phyloP scores from a whole-genome alignment of 2,329 filamentous ascomycete genomes.

The Aquanectria penicillioides region DNA sequence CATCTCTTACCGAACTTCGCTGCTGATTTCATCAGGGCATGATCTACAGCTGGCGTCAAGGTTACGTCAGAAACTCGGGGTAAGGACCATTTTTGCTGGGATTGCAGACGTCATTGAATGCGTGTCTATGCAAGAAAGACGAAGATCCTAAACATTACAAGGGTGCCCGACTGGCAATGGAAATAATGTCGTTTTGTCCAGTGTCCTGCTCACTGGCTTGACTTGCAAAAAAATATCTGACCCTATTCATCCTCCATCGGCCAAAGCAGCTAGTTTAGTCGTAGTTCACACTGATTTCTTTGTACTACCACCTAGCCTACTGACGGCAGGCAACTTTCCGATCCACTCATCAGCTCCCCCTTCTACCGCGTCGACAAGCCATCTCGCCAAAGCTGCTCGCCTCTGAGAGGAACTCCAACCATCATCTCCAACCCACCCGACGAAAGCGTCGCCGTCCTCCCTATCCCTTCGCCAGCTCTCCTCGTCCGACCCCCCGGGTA shows the following conservation, averaged over 20 bases:
- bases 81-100: background rate
- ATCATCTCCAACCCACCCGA: background rate
- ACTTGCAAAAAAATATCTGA: background rate
- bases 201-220: no score
- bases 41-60: conserved; percentile 2
- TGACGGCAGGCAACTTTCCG: conserved; percentile 9
- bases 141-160: no score
- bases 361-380: conserved; percentile 13
- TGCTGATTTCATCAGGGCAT: background rate
- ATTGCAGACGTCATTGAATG: background rate
- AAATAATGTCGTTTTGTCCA: no score
- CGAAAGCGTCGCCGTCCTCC: background rate
- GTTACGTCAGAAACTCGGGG: conserved; percentile 5
- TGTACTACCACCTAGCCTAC: background rate
- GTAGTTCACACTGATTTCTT: background rate
- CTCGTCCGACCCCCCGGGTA: background rate
- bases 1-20: background rate
- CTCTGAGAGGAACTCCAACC: conserved; percentile 4
- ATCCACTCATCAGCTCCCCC: conserved; percentile 7
- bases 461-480: conserved; percentile 5
- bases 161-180: no score
- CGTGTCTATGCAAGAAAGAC: conserved; percentile 1
- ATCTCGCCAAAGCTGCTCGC: conserved; percentile 6
- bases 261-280: no score
- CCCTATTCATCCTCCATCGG: no score